Evolutionary conservation across 768 basidiomycete species (phyloP).

Genomic region (Gymnopilus dilepis): DNA sequence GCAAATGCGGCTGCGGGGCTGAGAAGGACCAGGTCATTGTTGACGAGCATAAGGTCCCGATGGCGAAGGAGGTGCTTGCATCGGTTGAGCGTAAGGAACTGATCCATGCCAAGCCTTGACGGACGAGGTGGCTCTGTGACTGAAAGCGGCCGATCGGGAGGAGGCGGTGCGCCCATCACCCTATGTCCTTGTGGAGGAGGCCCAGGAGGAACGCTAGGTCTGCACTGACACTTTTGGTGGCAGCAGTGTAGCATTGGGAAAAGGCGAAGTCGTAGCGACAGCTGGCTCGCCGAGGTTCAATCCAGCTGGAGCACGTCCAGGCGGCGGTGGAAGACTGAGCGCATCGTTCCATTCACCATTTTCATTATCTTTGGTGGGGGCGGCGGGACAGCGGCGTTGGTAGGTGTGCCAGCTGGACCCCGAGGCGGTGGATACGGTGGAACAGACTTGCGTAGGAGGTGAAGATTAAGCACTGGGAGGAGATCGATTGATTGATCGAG

Average conservation of each 20-base stretch:
- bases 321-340: conserved; percentile 49
- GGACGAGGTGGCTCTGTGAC: conserved; percentile 33
- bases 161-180: conserved; percentile 33
- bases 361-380: conserved; percentile 70
- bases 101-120: conserved; percentile 40
- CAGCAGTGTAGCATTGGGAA: conserved; percentile 67
- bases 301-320: conserved; percentile 58
- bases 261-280: conserved; percentile 87
- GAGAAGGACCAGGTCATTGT: conserved; percentile 30
- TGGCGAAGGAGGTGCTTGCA: conserved; percentile 27
- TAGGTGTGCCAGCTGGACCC: conserved; percentile 35
- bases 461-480: conserved; percentile 41
- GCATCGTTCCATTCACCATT: conserved; percentile 95
- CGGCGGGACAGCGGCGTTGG: conserved; percentile 34
- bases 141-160: conserved; percentile 34
- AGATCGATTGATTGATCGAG: conserved; percentile 48
- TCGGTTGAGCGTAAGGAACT: not conserved
- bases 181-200: conserved; percentile 43
- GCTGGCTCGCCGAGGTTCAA: conserved; percentile 57
- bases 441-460: conserved; percentile 39
- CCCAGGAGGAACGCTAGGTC: conserved; percentile 35
- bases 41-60: conserved; percentile 47
- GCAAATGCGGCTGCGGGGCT: conserved; percentile 12
- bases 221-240: conserved; percentile 63
- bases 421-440: conserved; percentile 49